Evolutionary conservation across 106 monocot genomes (phyloP), one percentile per base, ranked within the genome.

Genomic region (Vanilla planifolia): DNA sequence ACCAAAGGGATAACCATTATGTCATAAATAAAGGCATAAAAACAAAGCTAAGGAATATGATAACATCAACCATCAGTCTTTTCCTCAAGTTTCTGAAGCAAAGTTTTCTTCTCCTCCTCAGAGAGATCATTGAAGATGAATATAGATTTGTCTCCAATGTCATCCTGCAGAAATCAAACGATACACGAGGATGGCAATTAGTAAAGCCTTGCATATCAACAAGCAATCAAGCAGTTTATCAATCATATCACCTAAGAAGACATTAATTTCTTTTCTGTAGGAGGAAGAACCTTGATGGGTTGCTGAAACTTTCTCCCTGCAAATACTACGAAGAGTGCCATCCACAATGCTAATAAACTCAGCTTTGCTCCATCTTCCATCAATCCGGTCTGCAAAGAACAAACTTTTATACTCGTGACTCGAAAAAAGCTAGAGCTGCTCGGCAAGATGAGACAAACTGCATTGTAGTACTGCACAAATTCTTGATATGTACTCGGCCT

Each of bases 101-200:
- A 59, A 33, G 81, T 79, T 30, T 82, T 68, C 74, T 85, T 89
- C 58, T 85, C 79, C 44, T 77, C 82, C 56, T 89, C 93, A 28
- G 89, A 70, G 9, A 93, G 76, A 51, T 76, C 93, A 66, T 89
- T 82, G 68, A 93, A 93, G 69, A 93, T 80, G 79, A 93, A 93
- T 7, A 93, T 70, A n/a, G 93, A 93, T 79, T 93, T 93, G 72
- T 93, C 89, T 14, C 93, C 93, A 28, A 93, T 89, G 60, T 93
- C 93, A 75, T 93, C 89, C 93, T 89, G 13, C 4, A 45, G 33
- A 21, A 37, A 44, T 28, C 5, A 8, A 22, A 63, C 17, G 32
- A 8, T 23, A 56, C 7, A 26, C 10, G 26, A 67, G 36, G 4
- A 24, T 41, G 2, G 6, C 0, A 58, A 33, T 15, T 19, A 58